Percentiles rank a stretch among this genome's conserved stretches.
Conservation (phyloP, 768 basidiomycete species). For the Lactifluus rugatus region DNA sequence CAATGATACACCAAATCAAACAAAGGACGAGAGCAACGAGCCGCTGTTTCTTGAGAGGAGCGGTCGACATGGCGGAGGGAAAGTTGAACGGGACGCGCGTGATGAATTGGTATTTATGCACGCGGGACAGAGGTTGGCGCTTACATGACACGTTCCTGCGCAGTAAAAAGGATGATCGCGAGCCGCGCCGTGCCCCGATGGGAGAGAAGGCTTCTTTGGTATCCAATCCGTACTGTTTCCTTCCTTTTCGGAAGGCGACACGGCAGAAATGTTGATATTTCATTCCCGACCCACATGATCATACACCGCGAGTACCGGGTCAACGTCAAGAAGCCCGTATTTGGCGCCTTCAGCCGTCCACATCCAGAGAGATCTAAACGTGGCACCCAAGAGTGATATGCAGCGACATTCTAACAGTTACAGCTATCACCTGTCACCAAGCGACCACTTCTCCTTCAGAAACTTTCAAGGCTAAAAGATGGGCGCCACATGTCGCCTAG, state of each 20-base stretch:
- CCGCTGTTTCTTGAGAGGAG: conserved; percentile 18
- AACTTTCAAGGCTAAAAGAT: too few species aligned
- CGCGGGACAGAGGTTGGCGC: neutral
- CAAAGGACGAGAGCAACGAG: conserved; percentile 25
- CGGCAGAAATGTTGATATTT: neutral
- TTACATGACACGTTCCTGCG: neutral
- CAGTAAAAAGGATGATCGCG: neutral
- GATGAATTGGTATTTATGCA: conserved; percentile 2
- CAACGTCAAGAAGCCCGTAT: too few species aligned
- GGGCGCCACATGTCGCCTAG: too few species aligned
- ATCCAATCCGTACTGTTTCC: neutral
- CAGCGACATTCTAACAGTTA: too few species aligned
- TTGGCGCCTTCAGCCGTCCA: too few species aligned
- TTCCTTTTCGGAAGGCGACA: conserved; percentile 1
- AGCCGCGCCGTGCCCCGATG: neutral
- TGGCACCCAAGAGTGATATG: too few species aligned
- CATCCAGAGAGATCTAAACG: too few species aligned
- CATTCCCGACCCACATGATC: neutral
- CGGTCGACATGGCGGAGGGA: conserved; percentile 1
- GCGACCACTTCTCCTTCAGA: too few species aligned
- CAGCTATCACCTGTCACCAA: too few species aligned
- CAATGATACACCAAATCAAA: conserved; percentile 26
- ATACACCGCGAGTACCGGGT: neutral
- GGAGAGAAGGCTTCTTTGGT: neutral
- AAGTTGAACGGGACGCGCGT: neutral